Conservation (phyloP, 305 asterid species). For the Rubia tinctorum region DNA sequence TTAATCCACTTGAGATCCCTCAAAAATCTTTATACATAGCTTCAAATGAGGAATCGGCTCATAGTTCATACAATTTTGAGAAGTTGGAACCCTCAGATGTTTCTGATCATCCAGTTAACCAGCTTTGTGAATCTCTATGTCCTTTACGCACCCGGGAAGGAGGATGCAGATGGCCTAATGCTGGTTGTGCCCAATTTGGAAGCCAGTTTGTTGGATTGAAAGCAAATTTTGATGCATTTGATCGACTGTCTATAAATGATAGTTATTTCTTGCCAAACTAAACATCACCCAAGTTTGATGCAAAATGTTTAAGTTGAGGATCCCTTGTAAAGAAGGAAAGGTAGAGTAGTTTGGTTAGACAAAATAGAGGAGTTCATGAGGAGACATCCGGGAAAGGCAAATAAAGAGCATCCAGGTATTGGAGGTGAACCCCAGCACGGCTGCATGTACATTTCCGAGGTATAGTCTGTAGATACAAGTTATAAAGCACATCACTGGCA, state of each 20-base stretch:
- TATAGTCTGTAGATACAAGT: background rate
- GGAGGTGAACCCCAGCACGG: conserved; percentile 4
- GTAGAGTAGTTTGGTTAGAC: conserved; percentile 11
- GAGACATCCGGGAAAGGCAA: background rate
- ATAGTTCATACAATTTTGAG: conserved; percentile 31
- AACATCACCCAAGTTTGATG: background rate
- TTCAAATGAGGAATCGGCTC: conserved; percentile 39
- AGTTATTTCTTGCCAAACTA: conserved; percentile 52
- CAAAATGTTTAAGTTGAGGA: conserved; percentile 9
- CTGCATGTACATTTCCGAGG: conserved; percentile 10
- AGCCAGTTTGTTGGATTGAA: conserved; percentile 86
- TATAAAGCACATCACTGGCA: background rate
- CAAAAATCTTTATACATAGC: conserved; percentile 46
- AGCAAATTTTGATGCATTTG: conserved; percentile 96
- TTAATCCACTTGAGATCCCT: conserved; percentile 54
- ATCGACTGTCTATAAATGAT: conserved; percentile 76
- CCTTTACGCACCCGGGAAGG: conserved; percentile 76
- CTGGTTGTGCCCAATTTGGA: conserved; percentile 80
- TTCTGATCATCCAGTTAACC: conserved; percentile 42
- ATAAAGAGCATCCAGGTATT: conserved; percentile 1
- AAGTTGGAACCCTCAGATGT: conserved; percentile 41
- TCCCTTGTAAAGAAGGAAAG: conserved; percentile 16
- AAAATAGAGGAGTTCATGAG: background rate
- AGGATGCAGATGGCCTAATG: conserved; percentile 87
- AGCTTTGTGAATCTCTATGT: conserved; percentile 80